Percentiles rank a stretch among this genome's conserved stretches.
Evolutionary conservation across 2,329 filamentous ascomycete species (phyloP).

Genomic region (Aaosphaeria arxii): DNA sequence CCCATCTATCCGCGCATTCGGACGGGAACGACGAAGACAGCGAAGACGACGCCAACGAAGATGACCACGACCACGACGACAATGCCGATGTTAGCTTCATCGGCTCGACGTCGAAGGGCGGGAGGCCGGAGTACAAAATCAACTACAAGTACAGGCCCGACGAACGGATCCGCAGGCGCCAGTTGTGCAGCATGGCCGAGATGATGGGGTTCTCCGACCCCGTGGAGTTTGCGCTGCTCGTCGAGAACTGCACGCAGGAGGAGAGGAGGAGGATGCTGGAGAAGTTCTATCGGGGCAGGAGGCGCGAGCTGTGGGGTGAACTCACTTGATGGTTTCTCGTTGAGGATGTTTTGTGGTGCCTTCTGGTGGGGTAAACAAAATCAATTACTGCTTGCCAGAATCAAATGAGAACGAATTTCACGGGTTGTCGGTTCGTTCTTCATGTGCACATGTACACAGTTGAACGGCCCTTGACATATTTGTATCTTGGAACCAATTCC

Average conservation of each 20-base stretch:
- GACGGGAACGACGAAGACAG: constrained; percentile 9
- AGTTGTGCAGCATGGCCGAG: constrained; percentile 88
- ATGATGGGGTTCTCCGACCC: constrained; percentile 73
- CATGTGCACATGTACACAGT: too few relatives aligned
- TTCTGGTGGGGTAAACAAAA: too few relatives aligned
- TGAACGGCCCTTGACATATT: too few relatives aligned
- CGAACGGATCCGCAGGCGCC: constrained; percentile 68
- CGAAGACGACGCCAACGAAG: constrained; percentile 9
- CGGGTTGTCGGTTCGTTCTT: too few relatives aligned
- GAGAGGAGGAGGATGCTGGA: constrained; percentile 76
- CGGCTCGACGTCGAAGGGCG: constrained; percentile 6
- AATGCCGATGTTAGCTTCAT: constrained; percentile 4
- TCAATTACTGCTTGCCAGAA: too few relatives aligned
- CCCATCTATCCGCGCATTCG: not conserved
- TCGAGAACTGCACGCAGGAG: constrained; percentile 87
- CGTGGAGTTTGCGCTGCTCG: constrained; percentile 82
- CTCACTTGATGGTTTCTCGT: too few relatives aligned
- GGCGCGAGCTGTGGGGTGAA: constrained; percentile 41
- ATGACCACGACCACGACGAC: constrained; percentile 4
- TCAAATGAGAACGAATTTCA: too few relatives aligned
- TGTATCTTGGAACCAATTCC: too few relatives aligned
- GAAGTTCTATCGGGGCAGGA: constrained; percentile 70
- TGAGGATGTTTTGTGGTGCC: too few relatives aligned
- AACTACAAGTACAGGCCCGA: constrained; percentile 70
- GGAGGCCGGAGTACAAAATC: constrained; percentile 42